phyloP scores from a whole-genome alignment of 441 rosid genomes.

The Dalechampia spathulata region DNA sequence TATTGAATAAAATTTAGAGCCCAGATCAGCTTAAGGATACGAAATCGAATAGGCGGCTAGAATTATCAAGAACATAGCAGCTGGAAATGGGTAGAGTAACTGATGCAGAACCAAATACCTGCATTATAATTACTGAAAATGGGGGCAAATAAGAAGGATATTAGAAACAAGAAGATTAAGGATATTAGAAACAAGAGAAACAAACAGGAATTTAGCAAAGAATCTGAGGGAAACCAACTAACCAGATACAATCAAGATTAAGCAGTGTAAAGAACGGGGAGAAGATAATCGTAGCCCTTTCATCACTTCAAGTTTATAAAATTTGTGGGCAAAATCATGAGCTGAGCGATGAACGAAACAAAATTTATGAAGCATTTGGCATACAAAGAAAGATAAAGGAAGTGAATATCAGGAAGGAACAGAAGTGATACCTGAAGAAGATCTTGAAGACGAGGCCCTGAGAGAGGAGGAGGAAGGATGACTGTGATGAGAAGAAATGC shows the following conservation, averaged over 20 bases:
- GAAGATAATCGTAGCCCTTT: background rate
- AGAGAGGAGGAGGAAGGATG: too few species aligned
- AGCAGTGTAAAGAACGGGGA: background rate
- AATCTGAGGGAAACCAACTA: background rate
- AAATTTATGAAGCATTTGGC: too few species aligned
- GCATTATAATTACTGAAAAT: constrained; percentile 37
- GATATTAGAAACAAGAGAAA: background rate
- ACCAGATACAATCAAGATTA: background rate
- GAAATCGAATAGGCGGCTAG: constrained; percentile 84
- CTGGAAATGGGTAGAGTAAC: constrained; percentile 55
- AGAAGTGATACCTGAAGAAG: too few species aligned
- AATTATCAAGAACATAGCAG: constrained; percentile 81
- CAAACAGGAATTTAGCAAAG: background rate
- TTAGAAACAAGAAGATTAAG: background rate
- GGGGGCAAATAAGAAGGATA: background rate
- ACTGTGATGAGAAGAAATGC: too few species aligned
- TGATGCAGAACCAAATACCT: constrained; percentile 31
- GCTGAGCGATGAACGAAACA: too few species aligned
- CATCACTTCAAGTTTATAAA: constrained; percentile 7
- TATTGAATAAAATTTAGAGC: background rate
- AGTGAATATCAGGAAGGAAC: too few species aligned
- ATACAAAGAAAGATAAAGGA: too few species aligned
- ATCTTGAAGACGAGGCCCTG: too few species aligned
- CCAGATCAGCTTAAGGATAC: constrained; percentile 48
- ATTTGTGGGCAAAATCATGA: too few species aligned